Base-by-base conservation (phyloP, 768 basidiomycete species). In the Lactarius indigo region DNA sequence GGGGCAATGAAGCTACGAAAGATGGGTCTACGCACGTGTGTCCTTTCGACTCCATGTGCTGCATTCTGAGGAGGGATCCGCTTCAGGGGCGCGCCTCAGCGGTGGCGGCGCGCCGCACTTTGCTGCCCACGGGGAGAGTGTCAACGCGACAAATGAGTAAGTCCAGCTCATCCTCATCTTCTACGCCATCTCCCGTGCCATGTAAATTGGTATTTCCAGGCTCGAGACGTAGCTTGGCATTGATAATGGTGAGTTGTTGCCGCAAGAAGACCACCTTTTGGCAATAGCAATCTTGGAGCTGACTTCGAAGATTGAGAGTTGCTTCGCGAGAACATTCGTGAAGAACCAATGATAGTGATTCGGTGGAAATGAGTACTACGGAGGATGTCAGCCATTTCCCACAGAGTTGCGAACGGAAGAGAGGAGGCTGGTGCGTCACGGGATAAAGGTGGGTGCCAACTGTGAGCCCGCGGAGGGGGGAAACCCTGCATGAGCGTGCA, bases 21-120 rank as follows among this genome's bases (percentile, higher is more conserved):
- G 54, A 33, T 42, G 69, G 33, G 28, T 1, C n/a, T 23, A 80
- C 88, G 71, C 72, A 92, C 92, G 75, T 91, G 94, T 74, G 81
- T 89, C 57, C 91, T 81, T 59, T 94, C 88, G 41, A 96, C 94
- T 5, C 94, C 92, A 73, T 92, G 87, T 79, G 96, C 96, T 2
- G 94, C 92, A 60, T 91, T 93, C 20, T 93, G 92, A 37, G 88
- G 86, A 0, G 94, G 92, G n/a, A 93, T 96, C 26, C 93, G 85
- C 75, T 88, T 90, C 41, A 97, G 78, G 52, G 79, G 72, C 87
- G 85, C 85, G 91, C 92, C 74, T 98, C 96, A 39, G 92, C 78
- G 0, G 89, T 83, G 30, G 89, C 90, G 75, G 90, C 88, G 75
- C 89, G 91, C 47, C 91, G 82, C 74, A 94, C 92, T 74, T 95